Evolutionary conservation across 2,329 filamentous ascomycete genomes (phyloP), one percentile per base, ranked within the genome.

Genomic region (Trichoderma hamatum): DNA sequence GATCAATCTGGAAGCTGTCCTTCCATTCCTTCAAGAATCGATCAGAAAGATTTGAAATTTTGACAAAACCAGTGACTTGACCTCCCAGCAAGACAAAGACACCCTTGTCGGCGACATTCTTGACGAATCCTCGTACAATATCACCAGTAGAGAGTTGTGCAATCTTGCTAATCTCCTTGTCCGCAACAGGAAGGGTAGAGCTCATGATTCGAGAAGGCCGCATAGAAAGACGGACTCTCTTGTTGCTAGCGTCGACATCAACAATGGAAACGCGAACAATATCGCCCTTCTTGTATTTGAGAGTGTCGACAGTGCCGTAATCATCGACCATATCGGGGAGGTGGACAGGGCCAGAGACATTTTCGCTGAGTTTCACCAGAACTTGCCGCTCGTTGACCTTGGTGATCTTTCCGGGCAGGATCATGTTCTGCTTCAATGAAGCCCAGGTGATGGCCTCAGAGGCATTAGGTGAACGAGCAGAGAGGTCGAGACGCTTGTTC

Each of bases 1-100:
- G 94, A 75, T 97, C 93, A 59, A 95, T 83, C 75, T 96, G 90
- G 81, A 95, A 97, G 55, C 90, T 84, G 43, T 92, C 88, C 82
- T 97, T 96, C 96, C 96, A 99, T 71, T 98, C 93, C 80, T 98
- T 98, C 75, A 99, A 82, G 78, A 90, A 99, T 9, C 88, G 87
- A 78, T 99, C 96, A 0, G 94, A 97, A 16, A 99, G 85, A 78
- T 98, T 94, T 11, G 91, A 88, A 65, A 98, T 90, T 73, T 92
- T 91, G 59, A 97, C 92, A 75, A 94, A 91, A 0, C 90, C 94
- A 61, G 92, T 92, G 21, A 97, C 85, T 71, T 91, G 89, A 21
- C 92, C 92, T 54, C 94, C 94, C 3, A 99, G 84, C 30, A 90
- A 86, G 58, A 99, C 88, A 75, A 97, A 97, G 2, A 99, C 80